phyloP scores from a whole-genome alignment of 202 grass and related monocot genomes.

The Panicum hallii region DNA sequence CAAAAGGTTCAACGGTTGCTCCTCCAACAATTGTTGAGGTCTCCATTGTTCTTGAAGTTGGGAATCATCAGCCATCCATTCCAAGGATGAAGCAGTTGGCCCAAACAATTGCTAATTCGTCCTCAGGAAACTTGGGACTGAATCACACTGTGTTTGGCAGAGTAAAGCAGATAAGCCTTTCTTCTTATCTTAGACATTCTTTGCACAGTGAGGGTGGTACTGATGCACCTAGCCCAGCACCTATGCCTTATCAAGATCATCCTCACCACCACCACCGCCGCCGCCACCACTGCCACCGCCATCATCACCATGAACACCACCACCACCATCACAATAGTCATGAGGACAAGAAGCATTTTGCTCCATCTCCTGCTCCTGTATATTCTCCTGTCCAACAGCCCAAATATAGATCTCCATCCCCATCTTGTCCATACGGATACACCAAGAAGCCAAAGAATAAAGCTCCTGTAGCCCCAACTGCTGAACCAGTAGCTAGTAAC shows the following conservation, averaged over 20 bases:
- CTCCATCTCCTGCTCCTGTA: conserved; percentile 56
- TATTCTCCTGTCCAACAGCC: conserved; percentile 47
- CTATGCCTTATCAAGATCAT: conserved; percentile 49
- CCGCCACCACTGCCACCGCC: conserved; percentile 49
- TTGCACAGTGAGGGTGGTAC: conserved; percentile 49
- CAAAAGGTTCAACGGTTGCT: conserved; percentile 71
- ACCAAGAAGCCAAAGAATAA: conserved; percentile 58
- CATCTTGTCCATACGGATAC: conserved; percentile 53
- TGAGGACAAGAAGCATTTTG: conserved; percentile 48
- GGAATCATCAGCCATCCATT: conserved; percentile 76
- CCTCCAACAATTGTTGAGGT: conserved; percentile 75
- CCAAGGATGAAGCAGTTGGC: conserved; percentile 88
- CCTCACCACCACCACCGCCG: conserved; percentile 42
- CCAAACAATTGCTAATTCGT: conserved; percentile 78
- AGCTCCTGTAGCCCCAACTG: conserved; percentile 38
- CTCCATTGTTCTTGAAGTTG: conserved; percentile 75
- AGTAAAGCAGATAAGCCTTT: conserved; percentile 91
- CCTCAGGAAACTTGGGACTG: conserved; percentile 80
- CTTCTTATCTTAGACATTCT: conserved; percentile 80
- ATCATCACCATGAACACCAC: conserved; percentile 20
- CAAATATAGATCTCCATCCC: conserved; percentile 55
- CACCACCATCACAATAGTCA: conserved; percentile 18
- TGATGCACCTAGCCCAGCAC: conserved; percentile 58
- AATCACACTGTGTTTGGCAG: conserved; percentile 85
- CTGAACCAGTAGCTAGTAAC: conserved; percentile 47